A percentile compares a stretch with the other conserved stretches of the same genome.
Evolutionary conservation across 306 rosid species (phyloP).

Genomic region (Vachellia pachyceras): DNA sequence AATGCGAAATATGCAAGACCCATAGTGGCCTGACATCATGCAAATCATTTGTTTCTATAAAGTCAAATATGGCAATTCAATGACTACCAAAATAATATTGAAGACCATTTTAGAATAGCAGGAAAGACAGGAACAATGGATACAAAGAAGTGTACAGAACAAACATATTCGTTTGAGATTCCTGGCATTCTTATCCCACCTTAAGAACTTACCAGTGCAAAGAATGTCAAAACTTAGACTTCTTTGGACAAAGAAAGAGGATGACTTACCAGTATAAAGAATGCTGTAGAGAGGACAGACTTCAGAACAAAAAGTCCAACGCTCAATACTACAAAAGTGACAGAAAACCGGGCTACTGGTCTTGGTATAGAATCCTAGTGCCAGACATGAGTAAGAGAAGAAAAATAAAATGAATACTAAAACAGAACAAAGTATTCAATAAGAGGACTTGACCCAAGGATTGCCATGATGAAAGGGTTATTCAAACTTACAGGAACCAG

Average conservation of each 20-base stretch:
- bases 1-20: slow-evolving; percentile 83
- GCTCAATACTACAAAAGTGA: slow-evolving; percentile 61
- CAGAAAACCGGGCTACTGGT: slow-evolving; percentile 55
- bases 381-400: slow-evolving; percentile 19
- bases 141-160: too few species aligned
- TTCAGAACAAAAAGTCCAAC: slow-evolving; percentile 67
- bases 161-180: not conserved
- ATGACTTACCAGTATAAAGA: slow-evolving; percentile 46
- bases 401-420: slow-evolving; percentile 11
- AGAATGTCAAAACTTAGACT: not conserved
- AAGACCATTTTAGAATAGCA: not conserved
- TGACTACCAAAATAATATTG: not conserved
- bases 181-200: not conserved
- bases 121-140: not conserved
- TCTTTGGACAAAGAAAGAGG: not conserved
- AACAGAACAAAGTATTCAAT: slow-evolving; percentile 5
- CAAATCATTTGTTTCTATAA: slow-evolving; percentile 20
- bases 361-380: slow-evolving; percentile 51
- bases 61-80: not conserved
- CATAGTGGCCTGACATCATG: slow-evolving; percentile 69
- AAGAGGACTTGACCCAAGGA: slow-evolving; percentile 19
- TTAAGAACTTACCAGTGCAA: not conserved
- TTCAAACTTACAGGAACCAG: slow-evolving; percentile 53
- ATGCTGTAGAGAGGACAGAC: slow-evolving; percentile 50
- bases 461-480: slow-evolving; percentile 18